Conservation (phyloP, 495 filamentous ascomycete genomes). For the Thermothielavioides terrestris region DNA sequence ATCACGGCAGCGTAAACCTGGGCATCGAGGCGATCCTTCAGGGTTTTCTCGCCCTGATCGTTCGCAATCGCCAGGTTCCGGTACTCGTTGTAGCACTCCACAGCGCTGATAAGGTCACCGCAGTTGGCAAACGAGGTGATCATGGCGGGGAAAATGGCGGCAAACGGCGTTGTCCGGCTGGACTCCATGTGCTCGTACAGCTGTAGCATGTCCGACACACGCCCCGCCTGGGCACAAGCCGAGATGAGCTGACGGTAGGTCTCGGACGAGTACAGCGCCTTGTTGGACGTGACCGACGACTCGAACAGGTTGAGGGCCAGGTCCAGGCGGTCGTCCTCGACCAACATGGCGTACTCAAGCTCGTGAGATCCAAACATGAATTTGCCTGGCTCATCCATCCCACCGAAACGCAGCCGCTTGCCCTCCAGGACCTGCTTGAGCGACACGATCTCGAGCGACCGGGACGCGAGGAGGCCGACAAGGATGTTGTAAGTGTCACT, state of each 20-base stretch:
- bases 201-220: conserved; percentile 77
- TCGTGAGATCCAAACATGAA: conserved; percentile 88
- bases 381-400: conserved; percentile 74
- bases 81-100: conserved; percentile 94
- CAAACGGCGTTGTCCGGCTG: conserved; percentile 58
- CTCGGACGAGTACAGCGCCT: conserved; percentile 48
- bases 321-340: conserved; percentile 75
- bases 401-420: conserved; percentile 69
- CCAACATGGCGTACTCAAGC: conserved; percentile 69
- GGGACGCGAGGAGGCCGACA: conserved; percentile 68
- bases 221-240: conserved; percentile 71
- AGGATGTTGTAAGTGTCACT: conserved; percentile 78
- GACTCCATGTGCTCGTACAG: conserved; percentile 85
- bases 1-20: conserved; percentile 82
- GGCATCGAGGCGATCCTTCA: conserved; percentile 66
- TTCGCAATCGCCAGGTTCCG: conserved; percentile 71
- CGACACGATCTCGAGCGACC: conserved; percentile 62
- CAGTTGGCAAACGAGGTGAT: conserved; percentile 78
- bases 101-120: conserved; percentile 76
- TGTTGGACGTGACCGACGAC: conserved; percentile 55
- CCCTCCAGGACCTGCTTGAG: conserved; percentile 64
- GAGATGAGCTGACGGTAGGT: conserved; percentile 74
- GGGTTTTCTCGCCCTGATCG: conserved; percentile 62
- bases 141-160: conserved; percentile 81
- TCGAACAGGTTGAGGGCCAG: conserved; percentile 80